phyloP scores from a whole-genome alignment of 495 filamentous ascomycete species.

The Aspergillus sparsus region DNA sequence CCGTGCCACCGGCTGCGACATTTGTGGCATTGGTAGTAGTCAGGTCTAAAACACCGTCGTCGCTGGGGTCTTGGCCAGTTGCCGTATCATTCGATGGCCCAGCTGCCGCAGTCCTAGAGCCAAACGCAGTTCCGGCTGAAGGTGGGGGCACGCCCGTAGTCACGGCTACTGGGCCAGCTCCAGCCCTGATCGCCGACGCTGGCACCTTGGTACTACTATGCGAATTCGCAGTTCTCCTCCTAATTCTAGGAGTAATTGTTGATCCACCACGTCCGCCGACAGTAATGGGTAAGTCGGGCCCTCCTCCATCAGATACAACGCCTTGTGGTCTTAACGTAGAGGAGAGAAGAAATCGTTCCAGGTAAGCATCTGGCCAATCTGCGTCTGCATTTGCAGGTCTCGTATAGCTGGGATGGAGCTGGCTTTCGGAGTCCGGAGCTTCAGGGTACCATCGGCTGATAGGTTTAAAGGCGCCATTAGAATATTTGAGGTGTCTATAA shows the following conservation, averaged over 20 bases:
- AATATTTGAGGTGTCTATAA: neutral
- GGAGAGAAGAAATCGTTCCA: slow-evolving; percentile 22
- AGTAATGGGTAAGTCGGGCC: neutral
- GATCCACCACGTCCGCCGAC: neutral
- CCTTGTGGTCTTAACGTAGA: neutral
- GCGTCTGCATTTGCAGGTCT: slow-evolving; percentile 21
- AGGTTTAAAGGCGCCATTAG: slow-evolving; percentile 16
- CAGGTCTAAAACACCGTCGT: neutral
- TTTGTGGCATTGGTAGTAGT: slow-evolving; percentile 2
- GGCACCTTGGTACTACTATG: too few species aligned
- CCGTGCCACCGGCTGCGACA: neutral
- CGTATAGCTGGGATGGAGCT: slow-evolving; percentile 4
- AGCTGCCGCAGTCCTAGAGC: too few species aligned
- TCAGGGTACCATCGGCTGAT: slow-evolving; percentile 32
- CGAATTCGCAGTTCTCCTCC: too few species aligned
- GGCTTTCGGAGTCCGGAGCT: neutral
- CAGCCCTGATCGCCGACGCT: too few species aligned
- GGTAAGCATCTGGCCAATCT: slow-evolving; percentile 21
- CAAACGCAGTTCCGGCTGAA: too few species aligned
- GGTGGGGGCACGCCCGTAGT: too few species aligned
- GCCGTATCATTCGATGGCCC: too few species aligned
- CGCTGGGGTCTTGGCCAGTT: too few species aligned
- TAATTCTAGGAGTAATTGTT: neutral
- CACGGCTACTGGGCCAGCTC: too few species aligned
- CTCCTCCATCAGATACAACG: too few species aligned